Evolutionary conservation across 345 rosid genomes (phyloP), one percentile per base, ranked within the genome.

Genomic region (Gossypium australe): DNA sequence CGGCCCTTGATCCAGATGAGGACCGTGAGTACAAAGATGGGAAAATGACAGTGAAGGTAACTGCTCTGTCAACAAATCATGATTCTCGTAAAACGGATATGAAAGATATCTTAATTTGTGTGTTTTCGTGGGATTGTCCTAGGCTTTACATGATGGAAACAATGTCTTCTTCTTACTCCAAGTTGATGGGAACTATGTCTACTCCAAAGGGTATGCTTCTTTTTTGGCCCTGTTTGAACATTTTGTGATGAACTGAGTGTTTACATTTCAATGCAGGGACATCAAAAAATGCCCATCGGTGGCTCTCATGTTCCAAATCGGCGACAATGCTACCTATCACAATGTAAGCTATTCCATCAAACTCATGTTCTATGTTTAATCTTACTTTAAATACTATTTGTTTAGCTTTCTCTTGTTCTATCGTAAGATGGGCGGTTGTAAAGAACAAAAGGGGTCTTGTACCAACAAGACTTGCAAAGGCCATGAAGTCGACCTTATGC

Each of bases 401-500:
- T 57, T 73, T 70, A 17, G 41, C 12, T 64, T 70, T 4, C 41
- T 34, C 41, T 5, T 34, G 41, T 34, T 34, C 7, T 34, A 5
- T 34, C 41, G 48, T 68, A 73, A 94, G 98, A 94, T 94, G 98
- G 99, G 99, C 79, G 98, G 98, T 58, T 93, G 97, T 78, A 80
- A 84, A 82, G 99, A 89, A 79, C 85, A 81, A 67, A 63, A 77
- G 20, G 81, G 71, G 48, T 84, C 90, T 52, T 95, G 98, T 86
- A 93, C 90, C 59, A 90, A 77, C 87, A 93, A 90, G 84, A 84
- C 90, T 72, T 95, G 99, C 88, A 91, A 84, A 86, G 97, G 98
- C 71, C 88, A 91, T 72, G 98, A 94, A 85, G 98, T 94, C 71
- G 98, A 94, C 79, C 91, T 94, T 22, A 93, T 94, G 99, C 98